Evolutionary conservation across 495 filamentous ascomycete genomes (phyloP), one percentile per base, ranked within the genome.

Genomic region (Tuber indicum): DNA sequence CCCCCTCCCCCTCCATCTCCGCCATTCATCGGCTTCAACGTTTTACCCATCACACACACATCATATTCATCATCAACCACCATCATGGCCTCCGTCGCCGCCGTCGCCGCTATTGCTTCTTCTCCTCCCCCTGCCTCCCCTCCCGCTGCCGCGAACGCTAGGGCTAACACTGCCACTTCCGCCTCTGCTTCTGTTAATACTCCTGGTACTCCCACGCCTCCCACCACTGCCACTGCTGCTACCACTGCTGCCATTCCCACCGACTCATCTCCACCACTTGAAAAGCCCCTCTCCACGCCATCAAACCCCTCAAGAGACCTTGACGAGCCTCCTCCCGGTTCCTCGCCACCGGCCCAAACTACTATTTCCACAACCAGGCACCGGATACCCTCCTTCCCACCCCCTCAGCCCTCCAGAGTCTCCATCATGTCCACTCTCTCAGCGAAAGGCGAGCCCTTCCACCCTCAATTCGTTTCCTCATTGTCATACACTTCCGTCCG

Each of bases 401-500:
- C 86, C 10, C 87, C 89, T 39, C 90, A 93, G 77, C 81, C 89
- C 78, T 90, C 89, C 75, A 87, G 89, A 78, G 89, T 90, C 83
- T 90, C 89, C 78, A 87, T 84, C 69, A 88, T 92, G 81, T 94
- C 91, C 21, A 91, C 87, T 84, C 90, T 87, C 84, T 94, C 88
- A 3, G 87, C 85, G 86, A 87, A 86, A 84, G 91, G 86, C 81
- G 90, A 87, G 94, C 94, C 77, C 89, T 96, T 78, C 92, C 93
- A 58, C 87, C 87, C 79, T 93, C 93, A 36, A 79, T 97, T 94
- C 86, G 92, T 93, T 82, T 94, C 95, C 58, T 95, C 91, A 82
- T 88, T 98, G n/a, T 85, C 92, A 12, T 98, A 98, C 83, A 89
- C 95, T 71, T 87, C 91, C 12, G 94, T 99, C 46, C 92, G 96